Evolutionary conservation across 495 filamentous ascomycete species (phyloP).

Genomic region (Trichoderma gamsii): DNA sequence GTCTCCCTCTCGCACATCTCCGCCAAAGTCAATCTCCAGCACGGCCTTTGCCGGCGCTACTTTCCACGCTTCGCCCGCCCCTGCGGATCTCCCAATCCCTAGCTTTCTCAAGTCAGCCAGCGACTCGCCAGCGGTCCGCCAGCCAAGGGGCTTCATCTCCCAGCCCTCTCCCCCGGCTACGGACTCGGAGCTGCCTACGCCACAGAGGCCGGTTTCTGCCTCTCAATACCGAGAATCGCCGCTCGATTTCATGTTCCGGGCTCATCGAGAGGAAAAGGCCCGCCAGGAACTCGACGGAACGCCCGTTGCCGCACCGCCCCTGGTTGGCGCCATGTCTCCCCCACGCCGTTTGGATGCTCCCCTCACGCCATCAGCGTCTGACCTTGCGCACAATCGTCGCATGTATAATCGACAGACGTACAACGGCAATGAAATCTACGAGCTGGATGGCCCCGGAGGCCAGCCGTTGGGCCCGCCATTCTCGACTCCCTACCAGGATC

Average conservation of each 20-base stretch:
- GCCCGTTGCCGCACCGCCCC: neutral
- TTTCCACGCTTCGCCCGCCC: slow-evolving; percentile 91
- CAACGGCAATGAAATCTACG: neutral
- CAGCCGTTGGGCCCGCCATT: slow-evolving; percentile 56
- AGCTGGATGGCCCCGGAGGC: slow-evolving; percentile 18
- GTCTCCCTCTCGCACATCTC: slow-evolving; percentile 34
- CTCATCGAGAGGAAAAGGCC: slow-evolving; percentile 68
- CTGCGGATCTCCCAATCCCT: slow-evolving; percentile 87
- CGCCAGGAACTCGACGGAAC: neutral
- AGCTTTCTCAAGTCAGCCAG: slow-evolving; percentile 82
- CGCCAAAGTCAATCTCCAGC: slow-evolving; percentile 35
- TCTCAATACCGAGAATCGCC: slow-evolving; percentile 58
- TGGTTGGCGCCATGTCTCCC: slow-evolving; percentile 1
- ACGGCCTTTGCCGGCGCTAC: slow-evolving; percentile 84
- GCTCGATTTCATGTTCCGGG: slow-evolving; percentile 82
- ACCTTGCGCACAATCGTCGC: neutral
- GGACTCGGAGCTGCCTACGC: slow-evolving; percentile 40
- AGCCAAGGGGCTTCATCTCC: slow-evolving; percentile 25
- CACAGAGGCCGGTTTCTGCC: slow-evolving; percentile 24
- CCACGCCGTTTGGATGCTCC: neutral
- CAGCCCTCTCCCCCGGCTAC: slow-evolving; percentile 36
- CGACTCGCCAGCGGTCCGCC: slow-evolving; percentile 46
- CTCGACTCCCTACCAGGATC: slow-evolving; percentile 60
- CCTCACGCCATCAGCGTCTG: neutral
- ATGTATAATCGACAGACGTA: neutral